A percentile compares a stretch with the other conserved stretches of the same genome.
phyloP scores from a whole-genome alignment of 495 filamentous ascomycete species.

The Podospora tetraspora region DNA sequence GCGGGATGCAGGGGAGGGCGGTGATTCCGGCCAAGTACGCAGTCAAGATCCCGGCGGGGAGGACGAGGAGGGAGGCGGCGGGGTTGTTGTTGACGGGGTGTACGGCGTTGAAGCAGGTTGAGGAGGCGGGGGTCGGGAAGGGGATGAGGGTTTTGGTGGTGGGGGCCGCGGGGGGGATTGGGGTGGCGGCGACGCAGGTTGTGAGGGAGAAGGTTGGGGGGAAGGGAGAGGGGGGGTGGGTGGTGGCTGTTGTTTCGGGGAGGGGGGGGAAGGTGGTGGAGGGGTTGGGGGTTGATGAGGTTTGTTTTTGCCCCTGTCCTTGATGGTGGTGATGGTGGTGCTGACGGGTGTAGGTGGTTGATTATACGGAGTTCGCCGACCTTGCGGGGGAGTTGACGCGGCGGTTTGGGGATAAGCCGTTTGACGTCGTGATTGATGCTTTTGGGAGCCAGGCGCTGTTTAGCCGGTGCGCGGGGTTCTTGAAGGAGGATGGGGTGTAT shows the following conservation, averaged over 20 bases:
- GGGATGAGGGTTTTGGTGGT: slow-evolving; percentile 35
- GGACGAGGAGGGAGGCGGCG: slow-evolving; percentile 23
- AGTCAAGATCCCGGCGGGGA: slow-evolving; percentile 21
- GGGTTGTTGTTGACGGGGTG: slow-evolving; percentile 32
- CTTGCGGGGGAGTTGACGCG: slow-evolving; percentile 23
- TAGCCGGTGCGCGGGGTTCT: slow-evolving; percentile 23
- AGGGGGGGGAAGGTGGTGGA: slow-evolving; percentile 28
- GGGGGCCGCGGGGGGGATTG: slow-evolving; percentile 40
- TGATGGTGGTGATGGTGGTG: neutral
- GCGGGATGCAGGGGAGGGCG: slow-evolving; percentile 34
- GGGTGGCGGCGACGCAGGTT: slow-evolving; percentile 37
- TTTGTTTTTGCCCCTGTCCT: neutral
- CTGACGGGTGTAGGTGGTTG: slow-evolving; percentile 18
- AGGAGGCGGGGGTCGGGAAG: slow-evolving; percentile 17
- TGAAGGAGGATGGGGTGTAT: slow-evolving; percentile 31
- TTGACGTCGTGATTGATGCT: slow-evolving; percentile 34
- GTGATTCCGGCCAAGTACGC: slow-evolving; percentile 26
- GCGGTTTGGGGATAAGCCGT: slow-evolving; percentile 18
- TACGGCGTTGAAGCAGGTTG: slow-evolving; percentile 30
- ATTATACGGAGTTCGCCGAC: slow-evolving; percentile 22
- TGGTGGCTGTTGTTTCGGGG: slow-evolving; percentile 39
- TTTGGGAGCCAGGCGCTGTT: slow-evolving; percentile 33
- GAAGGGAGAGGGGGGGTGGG: slow-evolving; percentile 16
- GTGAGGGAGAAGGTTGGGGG: slow-evolving; percentile 26
- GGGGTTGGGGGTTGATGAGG: slow-evolving; percentile 34